A percentile compares a stretch with the other conserved stretches of the same genome.
phyloP scores from a whole-genome alignment of 2,329 filamentous ascomycete species.

The Trichoderma endophyticum region DNA sequence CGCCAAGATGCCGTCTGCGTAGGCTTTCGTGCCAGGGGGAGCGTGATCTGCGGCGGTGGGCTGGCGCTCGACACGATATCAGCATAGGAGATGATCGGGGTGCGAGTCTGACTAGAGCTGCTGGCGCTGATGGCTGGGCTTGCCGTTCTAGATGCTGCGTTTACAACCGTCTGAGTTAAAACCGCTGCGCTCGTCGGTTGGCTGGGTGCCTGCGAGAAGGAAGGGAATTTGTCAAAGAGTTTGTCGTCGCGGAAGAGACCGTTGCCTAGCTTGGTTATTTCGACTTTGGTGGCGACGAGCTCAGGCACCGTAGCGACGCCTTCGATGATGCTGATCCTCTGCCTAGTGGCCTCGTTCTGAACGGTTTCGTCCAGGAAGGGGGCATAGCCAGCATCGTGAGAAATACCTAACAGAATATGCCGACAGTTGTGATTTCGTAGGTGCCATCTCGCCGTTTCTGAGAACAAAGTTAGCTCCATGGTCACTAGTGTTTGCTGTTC shows the following conservation, averaged over 20 bases:
- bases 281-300: constrained; percentile 45
- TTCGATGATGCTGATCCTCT: constrained; percentile 53
- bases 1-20: not conserved
- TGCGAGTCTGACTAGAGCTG: constrained; percentile 17
- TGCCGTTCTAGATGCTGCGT: constrained; percentile 8
- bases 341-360: constrained; percentile 40
- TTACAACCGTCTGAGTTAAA: not conserved
- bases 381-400: constrained; percentile 59
- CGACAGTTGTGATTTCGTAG: constrained; percentile 60
- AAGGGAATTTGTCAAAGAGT: constrained; percentile 37
- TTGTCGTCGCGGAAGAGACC: constrained; percentile 55
- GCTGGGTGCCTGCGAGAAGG: not conserved
- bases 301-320: constrained; percentile 51
- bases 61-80: constrained; percentile 40
- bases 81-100: constrained; percentile 37
- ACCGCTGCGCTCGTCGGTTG: not conserved
- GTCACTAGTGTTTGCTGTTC: not conserved
- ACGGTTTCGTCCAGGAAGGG: constrained; percentile 56
- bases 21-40: constrained; percentile 38
- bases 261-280: constrained; percentile 44
- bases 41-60: constrained; percentile 40
- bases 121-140: constrained; percentile 21
- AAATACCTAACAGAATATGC: constrained; percentile 59
- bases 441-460: constrained; percentile 55
- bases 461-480: not conserved